Percentiles rank a stretch among this genome's conserved stretches.
phyloP scores from a whole-genome alignment of 2,329 filamentous ascomycete genomes.

The Nemania sp. region DNA sequence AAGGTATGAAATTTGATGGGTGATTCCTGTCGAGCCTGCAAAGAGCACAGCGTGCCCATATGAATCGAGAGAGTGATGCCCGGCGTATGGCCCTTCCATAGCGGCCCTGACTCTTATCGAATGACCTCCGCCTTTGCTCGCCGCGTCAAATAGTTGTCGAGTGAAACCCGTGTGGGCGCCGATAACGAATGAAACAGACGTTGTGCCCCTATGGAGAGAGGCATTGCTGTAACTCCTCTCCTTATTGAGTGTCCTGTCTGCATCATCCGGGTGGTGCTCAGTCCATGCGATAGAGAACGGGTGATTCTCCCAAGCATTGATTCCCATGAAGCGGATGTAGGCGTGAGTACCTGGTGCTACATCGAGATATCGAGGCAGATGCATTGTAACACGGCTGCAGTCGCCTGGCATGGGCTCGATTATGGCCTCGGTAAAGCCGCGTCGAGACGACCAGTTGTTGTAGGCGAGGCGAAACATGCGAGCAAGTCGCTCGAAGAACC shows the following conservation, averaged over 20 bases:
- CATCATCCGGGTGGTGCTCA: conserved; percentile 61
- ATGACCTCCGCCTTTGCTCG: conserved; percentile 63
- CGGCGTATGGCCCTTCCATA: conserved; percentile 90
- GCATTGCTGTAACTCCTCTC: conserved; percentile 51
- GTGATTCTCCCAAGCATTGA: conserved; percentile 78
- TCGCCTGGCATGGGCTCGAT: conserved; percentile 78
- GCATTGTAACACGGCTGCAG: conserved; percentile 75
- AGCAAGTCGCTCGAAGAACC: conserved; percentile 76
- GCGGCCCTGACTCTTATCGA: conserved; percentile 75
- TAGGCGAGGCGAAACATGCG: conserved; percentile 74
- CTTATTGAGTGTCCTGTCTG: conserved; percentile 53
- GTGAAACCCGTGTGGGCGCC: conserved; percentile 91
- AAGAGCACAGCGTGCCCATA: conserved; percentile 94
- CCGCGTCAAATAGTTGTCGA: conserved; percentile 79
- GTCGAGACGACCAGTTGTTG: conserved; percentile 70
- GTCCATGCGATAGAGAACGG: conserved; percentile 85
- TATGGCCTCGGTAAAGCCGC: conserved; percentile 71
- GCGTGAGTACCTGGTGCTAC: conserved; percentile 79
- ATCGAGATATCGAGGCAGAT: conserved; percentile 73
- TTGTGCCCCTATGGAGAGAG: conserved; percentile 53
- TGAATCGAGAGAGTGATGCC: conserved; percentile 86
- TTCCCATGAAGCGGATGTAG: conserved; percentile 76
- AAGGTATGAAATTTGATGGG: conserved; percentile 91
- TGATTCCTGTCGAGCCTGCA: conserved; percentile 93
- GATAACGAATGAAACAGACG: conserved; percentile 82